Base-by-base conservation (phyloP, 306 rosid species). In the Malus domestica region DNA sequence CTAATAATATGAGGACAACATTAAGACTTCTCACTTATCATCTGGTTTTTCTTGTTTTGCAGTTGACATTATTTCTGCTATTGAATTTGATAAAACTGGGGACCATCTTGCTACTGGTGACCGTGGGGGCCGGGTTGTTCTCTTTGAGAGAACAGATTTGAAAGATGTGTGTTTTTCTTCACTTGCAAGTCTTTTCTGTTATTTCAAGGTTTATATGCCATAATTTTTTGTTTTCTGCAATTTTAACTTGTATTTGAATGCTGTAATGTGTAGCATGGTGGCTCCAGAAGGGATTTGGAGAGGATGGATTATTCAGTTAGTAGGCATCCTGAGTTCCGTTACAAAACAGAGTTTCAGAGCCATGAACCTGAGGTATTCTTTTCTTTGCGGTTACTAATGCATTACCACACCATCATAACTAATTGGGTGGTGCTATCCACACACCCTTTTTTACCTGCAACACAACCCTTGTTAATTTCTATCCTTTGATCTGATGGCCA, bases 121-220 rank as follows among this genome's bases (percentile, higher is more conserved):
- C 79, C 97, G 98, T n/a, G 99, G 99, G 74, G 99, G 99, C 42
- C 93, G 99, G 65, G 99, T 96, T 72, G 99, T 96, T 82, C 99
- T 96, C 54, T 96, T 96, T 83, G 99, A 96, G 87, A 90, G 99
- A 87, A 92, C 97, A 49, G 98, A 96, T 88, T 29, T 85, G 68
- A 92, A 93, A 89, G 96, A 96, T 74, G 99, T 92, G 80, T 70
- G 87, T 83, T 62, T 80, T 79, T 71, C 79, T 76, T 75, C 61
- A 70, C 61, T 71, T 76, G 71, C 8, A 46, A 58, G 72, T 51
- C 73, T 76, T 61, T 27, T 76, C 52, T 32, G 9, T 70, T 69
- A 67, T 76, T 77, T 54, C 72, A 40, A 45, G 65, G 35, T 81
- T 70, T 76, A 77, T 70, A 22, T 49, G 60, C 52, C 18, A 5